These are phyloP conservation scores for Apiospora sp. DNA, from an alignment of 2,329 filamentous ascomycete genomes.

Conservation along the genomic window DNA sequence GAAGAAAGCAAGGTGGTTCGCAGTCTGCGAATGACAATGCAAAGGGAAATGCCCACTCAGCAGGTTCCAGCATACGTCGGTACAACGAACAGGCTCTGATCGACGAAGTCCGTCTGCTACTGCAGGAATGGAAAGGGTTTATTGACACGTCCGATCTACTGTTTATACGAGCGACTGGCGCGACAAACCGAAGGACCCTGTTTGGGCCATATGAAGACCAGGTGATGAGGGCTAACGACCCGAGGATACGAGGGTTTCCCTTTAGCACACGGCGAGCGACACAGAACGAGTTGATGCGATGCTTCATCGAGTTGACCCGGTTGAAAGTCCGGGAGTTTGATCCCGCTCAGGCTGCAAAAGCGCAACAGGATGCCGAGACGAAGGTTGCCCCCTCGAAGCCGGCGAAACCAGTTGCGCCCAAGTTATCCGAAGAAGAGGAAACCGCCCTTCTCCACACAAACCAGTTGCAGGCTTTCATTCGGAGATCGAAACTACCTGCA, in stretches of 20 bases:
- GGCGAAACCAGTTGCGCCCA: constrained; percentile 62
- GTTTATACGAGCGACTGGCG: constrained; percentile 89
- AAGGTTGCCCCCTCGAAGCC: constrained; percentile 55
- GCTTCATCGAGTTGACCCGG: constrained; percentile 91
- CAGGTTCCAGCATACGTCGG: constrained; percentile 85
- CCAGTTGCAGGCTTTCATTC: constrained; percentile 87
- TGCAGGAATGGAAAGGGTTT: constrained; percentile 84
- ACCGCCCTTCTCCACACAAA: constrained; percentile 82
- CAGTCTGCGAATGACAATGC: constrained; percentile 93
- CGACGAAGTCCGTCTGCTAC: constrained; percentile 83
- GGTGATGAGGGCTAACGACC: constrained; percentile 80
- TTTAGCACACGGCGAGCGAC: constrained; percentile 93
- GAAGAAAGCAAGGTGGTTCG: constrained; percentile 93
- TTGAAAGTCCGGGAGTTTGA: constrained; percentile 85
- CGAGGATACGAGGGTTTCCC: constrained; percentile 84
- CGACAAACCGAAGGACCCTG: constrained; percentile 83
- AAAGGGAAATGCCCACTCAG: constrained; percentile 94
- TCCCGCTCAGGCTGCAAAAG: constrained; percentile 64
- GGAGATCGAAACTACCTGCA: constrained; percentile 88
- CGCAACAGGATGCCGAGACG: constrained; percentile 48
- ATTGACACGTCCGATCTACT: constrained; percentile 86
- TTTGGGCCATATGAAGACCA: constrained; percentile 94
- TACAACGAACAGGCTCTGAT: constrained; percentile 93
- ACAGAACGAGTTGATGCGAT: constrained; percentile 91
- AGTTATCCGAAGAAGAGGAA: constrained; percentile 84